phyloP scores from a whole-genome alignment of 2,329 filamentous ascomycete species.

The Fusarium sp. region DNA sequence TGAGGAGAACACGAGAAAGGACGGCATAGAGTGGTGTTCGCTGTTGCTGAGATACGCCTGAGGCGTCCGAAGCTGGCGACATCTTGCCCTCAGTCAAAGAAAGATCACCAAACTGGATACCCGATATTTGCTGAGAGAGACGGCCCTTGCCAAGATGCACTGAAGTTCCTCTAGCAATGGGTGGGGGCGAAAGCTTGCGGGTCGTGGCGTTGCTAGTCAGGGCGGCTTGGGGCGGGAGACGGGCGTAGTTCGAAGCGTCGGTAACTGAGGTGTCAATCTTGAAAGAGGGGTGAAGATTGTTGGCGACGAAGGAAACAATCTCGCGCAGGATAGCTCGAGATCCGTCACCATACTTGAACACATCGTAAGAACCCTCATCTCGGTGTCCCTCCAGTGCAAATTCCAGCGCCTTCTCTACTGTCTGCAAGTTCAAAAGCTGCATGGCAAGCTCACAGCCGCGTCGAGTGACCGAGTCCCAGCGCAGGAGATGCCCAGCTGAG shows the following conservation, averaged over 20 bases:
- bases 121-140: conserved; percentile 66
- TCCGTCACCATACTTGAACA: conserved; percentile 65
- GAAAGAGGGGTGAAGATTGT: conserved; percentile 71
- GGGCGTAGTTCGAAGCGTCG: conserved; percentile 54
- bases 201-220: conserved; percentile 18
- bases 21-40: conserved; percentile 57
- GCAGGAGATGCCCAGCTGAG: conserved; percentile 70
- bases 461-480: conserved; percentile 65
- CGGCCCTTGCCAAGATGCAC: conserved; percentile 54
- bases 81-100: conserved; percentile 53
- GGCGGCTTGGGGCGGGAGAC: conserved; percentile 52
- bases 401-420: conserved; percentile 69
- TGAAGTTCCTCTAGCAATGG: conserved; percentile 55
- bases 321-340: conserved; percentile 66
- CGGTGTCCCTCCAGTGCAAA: conserved; percentile 63
- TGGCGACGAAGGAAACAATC: conserved; percentile 69
- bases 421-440: conserved; percentile 71
- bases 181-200: conserved; percentile 34
- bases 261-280: conserved; percentile 63
- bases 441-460: conserved; percentile 71
- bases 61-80: conserved; percentile 49
- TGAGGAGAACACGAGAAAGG: conserved; percentile 76
- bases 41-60: conserved; percentile 45
- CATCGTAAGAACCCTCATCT: conserved; percentile 56
- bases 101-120: conserved; percentile 79